phyloP scores from a whole-genome alignment of 2,329 filamentous ascomycete genomes.

The Emergomyces orientalis region DNA sequence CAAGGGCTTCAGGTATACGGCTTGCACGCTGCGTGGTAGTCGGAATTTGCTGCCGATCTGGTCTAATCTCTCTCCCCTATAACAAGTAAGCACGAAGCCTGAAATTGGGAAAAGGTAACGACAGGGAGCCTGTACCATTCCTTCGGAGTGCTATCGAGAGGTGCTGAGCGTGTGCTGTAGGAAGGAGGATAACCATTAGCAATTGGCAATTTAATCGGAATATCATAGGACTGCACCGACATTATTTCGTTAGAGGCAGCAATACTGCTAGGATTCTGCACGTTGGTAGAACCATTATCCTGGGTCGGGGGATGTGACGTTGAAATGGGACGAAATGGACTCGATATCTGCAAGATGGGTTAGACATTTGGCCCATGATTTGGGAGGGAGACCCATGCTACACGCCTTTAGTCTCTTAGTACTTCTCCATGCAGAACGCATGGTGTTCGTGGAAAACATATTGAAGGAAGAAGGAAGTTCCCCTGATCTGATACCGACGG shows the following conservation, averaged over 20 bases:
- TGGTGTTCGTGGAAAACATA: conserved; percentile 20
- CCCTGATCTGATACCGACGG: not conserved
- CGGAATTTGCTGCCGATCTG: conserved; percentile 39
- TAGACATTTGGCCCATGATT: conserved; percentile 2
- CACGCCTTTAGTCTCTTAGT: conserved; percentile 20
- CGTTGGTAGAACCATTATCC: not conserved
- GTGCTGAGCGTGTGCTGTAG: not conserved
- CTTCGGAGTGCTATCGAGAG: conserved; percentile 16
- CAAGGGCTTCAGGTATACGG: conserved; percentile 75
- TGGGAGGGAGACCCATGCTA: conserved; percentile 14
- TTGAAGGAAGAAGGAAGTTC: conserved; percentile 3
- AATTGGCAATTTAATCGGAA: not conserved
- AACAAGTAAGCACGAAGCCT: conserved; percentile 6
- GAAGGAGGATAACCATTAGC: not conserved
- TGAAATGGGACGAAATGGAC: not conserved
- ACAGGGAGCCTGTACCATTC: conserved; percentile 20
- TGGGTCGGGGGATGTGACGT: not conserved
- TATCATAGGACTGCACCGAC: not conserved
- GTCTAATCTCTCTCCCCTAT: conserved; percentile 31
- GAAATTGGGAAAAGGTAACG: not conserved
- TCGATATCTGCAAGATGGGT: conserved; percentile 1
- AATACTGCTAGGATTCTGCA: not conserved
- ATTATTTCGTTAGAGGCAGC: not conserved
- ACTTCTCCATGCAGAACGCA: conserved; percentile 19
- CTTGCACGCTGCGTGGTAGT: conserved; percentile 70